Evolutionary conservation across 139 green algal genomes (phyloP), one percentile per base, ranked within the genome.

Genomic region (Deuterostichococcus epilithicus): DNA sequence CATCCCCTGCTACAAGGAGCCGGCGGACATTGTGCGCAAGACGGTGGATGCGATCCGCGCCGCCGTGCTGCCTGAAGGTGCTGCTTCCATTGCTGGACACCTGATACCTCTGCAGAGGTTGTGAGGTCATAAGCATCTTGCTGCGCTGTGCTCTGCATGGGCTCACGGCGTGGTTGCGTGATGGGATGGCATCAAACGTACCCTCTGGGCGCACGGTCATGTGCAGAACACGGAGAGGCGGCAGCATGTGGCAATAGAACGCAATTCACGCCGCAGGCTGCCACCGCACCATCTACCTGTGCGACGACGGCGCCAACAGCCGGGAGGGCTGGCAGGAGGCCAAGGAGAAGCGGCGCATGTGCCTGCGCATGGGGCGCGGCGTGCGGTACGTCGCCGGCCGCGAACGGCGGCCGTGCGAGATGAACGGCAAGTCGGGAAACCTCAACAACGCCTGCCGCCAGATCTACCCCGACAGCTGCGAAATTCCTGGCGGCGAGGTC

Each of bases 341-440:
- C 42, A 63, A 20, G 26, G 10, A 8, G 18, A 63, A 63, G 52
- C 52, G 52, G 10, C 52, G 52, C 52, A 63, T 63, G 52, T 63
- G 52, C 52, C 52, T 30, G 52, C 52, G 78, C 22, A 79, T 83
- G 78, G 78, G 78, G 5, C 44, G 66, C n/a, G 73, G 79, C n/a
- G 32, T 84, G 36, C 70, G 76, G 22, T 92, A 92, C 45, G 79
- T 92, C 5, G 79, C 63, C 0, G 85, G 87, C 3, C 78, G 87
- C n/a, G 47, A 74, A 2, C 82, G 83, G 20, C 33, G 72, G 0
- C n/a, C 58, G 1, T 72, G 72, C 4, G 76, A 88, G 80, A 83
- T 90, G 74, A 93, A 93, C 33, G 89, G 89, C 39, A 93, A 93
- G 86, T 84, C 77, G 4, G 81, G 74, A 70, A 93, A 93, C 80